Base-by-base conservation (phyloP, 2,329 filamentous ascomycete genomes). In the Talaromyces sp. region DNA sequence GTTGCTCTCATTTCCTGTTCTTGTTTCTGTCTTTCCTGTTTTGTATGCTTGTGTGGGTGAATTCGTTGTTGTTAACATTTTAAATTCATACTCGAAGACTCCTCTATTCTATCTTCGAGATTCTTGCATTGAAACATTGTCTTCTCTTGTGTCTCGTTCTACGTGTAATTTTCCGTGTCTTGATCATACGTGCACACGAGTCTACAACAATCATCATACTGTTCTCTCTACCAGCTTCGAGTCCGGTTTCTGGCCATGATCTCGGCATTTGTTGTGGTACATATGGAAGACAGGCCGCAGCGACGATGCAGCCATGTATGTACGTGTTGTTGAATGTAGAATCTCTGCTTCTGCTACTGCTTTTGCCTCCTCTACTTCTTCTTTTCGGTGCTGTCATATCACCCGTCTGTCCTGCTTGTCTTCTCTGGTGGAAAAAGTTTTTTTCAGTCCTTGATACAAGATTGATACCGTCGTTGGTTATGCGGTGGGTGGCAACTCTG, bases 81-180 rank as follows among this genome's bases (percentile, higher is more conserved):
- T 60, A 60, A 31, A 47, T 60, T 33, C 37, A 45, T 31, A 59
- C 22, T 59, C 57, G 57, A 60, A 60, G 57, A 60, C 57, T 60
- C 41, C 57, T 47, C 31, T 47, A 31, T 33, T 35, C 11, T 47
- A 60, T 60, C 57, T 60, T 60, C 57, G 57, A 60, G 33, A 37
- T 37, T 22, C n/a, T 9, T 47, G 57, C 57, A 60, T 60, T 45
- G 52, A 39, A 31, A 27, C 13, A 11, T 31, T 50, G 7, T 39
- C 22, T 59, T 16, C 22, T 59, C 57, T 27, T 43, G 22, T 43
- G 22, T 60, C 27, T 47, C 24, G 27, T 60, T 59, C 56, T 59
- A 16, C 27, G 22, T 59, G 57, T 45, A 54, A 35, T 37, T 54
- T 54, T 54, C 33, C 49, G 49, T 33, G 49, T 33, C 16, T 52